Evolutionary conservation across 768 basidiomycete species (phyloP).

Genomic region (Tricholomella constricta): DNA sequence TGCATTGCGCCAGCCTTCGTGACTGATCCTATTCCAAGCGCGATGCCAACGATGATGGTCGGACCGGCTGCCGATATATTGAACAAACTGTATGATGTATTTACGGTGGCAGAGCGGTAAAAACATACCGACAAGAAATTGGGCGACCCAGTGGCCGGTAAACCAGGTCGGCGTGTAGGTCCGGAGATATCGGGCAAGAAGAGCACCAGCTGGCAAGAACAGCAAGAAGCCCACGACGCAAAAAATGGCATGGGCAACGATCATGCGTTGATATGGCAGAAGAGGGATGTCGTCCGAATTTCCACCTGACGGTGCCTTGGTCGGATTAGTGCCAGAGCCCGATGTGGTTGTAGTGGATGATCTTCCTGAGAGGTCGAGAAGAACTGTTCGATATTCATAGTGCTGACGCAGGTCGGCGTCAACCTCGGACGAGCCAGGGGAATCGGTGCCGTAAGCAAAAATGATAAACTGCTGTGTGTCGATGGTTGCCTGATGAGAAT

Average conservation of each 20-base stretch:
- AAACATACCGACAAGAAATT: conserved; percentile 47
- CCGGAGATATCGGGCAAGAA: conserved; percentile 56
- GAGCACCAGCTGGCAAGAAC: conserved; percentile 52
- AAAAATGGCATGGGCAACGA: conserved; percentile 57
- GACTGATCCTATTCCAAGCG: conserved; percentile 45
- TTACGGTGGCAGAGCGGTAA: not conserved
- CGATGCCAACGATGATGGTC: conserved; percentile 42
- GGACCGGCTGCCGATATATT: conserved; percentile 39
- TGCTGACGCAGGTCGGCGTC: conserved; percentile 54
- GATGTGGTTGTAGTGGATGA: conserved; percentile 23
- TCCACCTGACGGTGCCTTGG: conserved; percentile 12
- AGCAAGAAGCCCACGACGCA: conserved; percentile 53
- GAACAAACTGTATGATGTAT: conserved; percentile 11
- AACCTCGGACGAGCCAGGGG: conserved; percentile 46
- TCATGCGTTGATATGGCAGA: conserved; percentile 46
- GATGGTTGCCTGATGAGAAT: conserved; percentile 38
- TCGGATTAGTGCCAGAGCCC: conserved; percentile 20
- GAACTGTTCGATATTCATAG: conserved; percentile 38
- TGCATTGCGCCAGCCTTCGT: conserved; percentile 34
- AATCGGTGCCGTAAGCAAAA: conserved; percentile 55
- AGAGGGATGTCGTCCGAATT: conserved; percentile 38
- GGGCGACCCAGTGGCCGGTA: conserved; percentile 50
- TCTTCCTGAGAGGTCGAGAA: conserved; percentile 48
- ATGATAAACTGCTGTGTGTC: conserved; percentile 50
- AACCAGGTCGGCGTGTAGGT: conserved; percentile 55